Evolutionary conservation across 1,284 basidiomycete species (phyloP), one percentile per base, ranked within the genome.

Genomic region (Trametes sp.): DNA sequence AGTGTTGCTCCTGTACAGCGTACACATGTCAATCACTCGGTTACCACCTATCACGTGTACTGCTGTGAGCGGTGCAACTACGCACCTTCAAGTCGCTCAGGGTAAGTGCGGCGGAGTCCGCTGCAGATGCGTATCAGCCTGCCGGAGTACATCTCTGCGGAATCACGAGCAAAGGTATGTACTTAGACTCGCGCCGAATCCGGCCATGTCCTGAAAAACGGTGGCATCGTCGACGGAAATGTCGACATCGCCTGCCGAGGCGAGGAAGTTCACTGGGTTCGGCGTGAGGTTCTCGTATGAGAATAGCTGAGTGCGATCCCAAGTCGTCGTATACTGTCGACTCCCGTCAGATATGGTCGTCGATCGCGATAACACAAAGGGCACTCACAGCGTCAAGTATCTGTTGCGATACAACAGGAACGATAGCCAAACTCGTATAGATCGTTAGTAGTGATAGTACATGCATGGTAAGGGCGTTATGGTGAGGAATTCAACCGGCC

Each of bases 131-230:
- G 24, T 7, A 41, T 51, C 19, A 50, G 35, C n/a, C 16, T 26
- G 35, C 38, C 9, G 24, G 42, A 21, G 14, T 10, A 21, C n/a
- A 24, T 16, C 38, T 10, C 51, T 29, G 23, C 2, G 50, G 13
- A 38, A 16, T 35, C 33, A 24, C 13, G 21, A 23, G 41, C 13
- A 19, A 8, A 41, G 3, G 13, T 4, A 44, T 79, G 45, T 63
- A 84, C 83, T 85, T 48, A 85, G 69, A 5, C 79, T 55, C 21
- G 79, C 82, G 1, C 84, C 84, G 55, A 83, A 83, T 7, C 84
- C 84, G 64, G 77, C 76, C 52, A 85, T 77, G 2, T 76, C 75
- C 69, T 84, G 84, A 65, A 78, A 78, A 23, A 77, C 67, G 1
- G 72, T 62, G 19, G 70, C 72, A 67, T 82, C 82, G 44, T 80